These are phyloP conservation scores for Termitomyces eurrhizus DNA, from an alignment of 768 basidiomycete species.

Conservation along the genomic window DNA sequence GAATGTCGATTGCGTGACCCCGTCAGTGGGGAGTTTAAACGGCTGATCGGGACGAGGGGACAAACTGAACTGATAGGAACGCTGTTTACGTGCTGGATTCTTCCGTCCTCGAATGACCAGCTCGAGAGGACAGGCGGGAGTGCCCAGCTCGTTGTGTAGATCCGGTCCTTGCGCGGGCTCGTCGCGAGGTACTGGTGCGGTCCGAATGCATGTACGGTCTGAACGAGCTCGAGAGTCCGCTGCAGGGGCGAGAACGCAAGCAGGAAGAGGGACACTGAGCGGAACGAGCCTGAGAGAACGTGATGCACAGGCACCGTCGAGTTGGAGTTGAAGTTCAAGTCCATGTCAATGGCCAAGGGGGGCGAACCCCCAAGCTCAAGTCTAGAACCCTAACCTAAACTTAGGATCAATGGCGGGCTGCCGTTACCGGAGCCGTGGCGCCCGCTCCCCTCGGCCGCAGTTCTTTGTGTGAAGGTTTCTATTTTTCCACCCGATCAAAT, in stretches of 20 bases:
- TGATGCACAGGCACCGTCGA: slow-evolving; percentile 21
- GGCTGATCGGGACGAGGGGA: neutral
- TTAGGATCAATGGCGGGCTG: slow-evolving; percentile 2
- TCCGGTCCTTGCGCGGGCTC: slow-evolving; percentile 29
- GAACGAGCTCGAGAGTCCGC: slow-evolving; percentile 34
- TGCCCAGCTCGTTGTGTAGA: slow-evolving; percentile 51
- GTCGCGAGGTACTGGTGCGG: slow-evolving; percentile 50
- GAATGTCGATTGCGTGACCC: neutral
- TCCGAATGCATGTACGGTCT: slow-evolving; percentile 40
- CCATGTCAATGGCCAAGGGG: too few relatives aligned
- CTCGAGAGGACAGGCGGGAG: slow-evolving; percentile 41
- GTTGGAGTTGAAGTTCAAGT: neutral
- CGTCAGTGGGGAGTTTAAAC: neutral
- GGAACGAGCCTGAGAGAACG: slow-evolving; percentile 47
- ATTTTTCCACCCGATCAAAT: neutral
- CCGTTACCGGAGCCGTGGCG: too few relatives aligned
- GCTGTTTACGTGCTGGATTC: slow-evolving; percentile 36
- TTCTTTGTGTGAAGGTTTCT: neutral
- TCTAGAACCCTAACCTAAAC: slow-evolving; percentile 15
- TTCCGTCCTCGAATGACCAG: slow-evolving; percentile 37
- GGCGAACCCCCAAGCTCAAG: too few relatives aligned
- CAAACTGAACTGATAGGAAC: slow-evolving; percentile 39
- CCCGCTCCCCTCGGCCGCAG: slow-evolving; percentile 8
- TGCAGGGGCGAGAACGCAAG: slow-evolving; percentile 43
- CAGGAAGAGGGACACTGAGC: slow-evolving; percentile 46